Conservation (phyloP, 768 basidiomycete species). For the Neoboletus magnificus region DNA sequence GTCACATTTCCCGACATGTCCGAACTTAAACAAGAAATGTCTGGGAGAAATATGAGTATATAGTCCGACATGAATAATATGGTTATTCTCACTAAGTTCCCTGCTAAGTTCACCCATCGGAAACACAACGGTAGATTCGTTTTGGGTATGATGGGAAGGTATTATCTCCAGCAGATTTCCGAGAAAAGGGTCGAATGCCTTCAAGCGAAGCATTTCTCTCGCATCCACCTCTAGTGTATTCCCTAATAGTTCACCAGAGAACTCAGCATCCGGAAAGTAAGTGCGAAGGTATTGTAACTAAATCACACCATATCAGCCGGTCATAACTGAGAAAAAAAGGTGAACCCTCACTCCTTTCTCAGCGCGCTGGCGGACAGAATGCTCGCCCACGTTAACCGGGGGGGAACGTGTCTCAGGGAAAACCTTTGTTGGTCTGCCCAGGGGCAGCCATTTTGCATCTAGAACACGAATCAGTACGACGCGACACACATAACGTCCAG, state of each 20-base stretch:
- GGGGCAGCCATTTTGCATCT: constrained; percentile 34
- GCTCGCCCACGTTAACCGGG: constrained; percentile 27
- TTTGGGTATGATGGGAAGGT: constrained; percentile 23
- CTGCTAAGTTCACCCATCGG: constrained; percentile 58
- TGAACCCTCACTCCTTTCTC: constrained; percentile 59
- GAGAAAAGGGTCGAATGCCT: constrained; percentile 52
- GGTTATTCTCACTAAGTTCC: constrained; percentile 54
- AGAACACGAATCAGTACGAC: constrained; percentile 5
- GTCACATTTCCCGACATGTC: constrained; percentile 14
- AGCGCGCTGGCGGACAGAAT: constrained; percentile 45
- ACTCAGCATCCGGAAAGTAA: constrained; percentile 67
- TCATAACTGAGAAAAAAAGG: neutral
- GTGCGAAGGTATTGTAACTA: constrained; percentile 73
- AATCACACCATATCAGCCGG: neutral
- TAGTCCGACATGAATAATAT: neutral
- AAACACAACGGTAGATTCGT: constrained; percentile 45
- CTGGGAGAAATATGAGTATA: constrained; percentile 32
- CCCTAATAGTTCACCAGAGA: constrained; percentile 64
- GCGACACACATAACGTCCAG: neutral
- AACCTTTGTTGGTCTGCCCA: constrained; percentile 38
- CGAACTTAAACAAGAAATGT: constrained; percentile 44
- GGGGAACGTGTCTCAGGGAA: constrained; percentile 58
- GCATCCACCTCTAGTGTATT: constrained; percentile 51
- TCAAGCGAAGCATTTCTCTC: constrained; percentile 30
- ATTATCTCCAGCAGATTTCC: constrained; percentile 53